Conservation (phyloP, 257 asterid genomes). For the Orobanche coerulescens region DNA sequence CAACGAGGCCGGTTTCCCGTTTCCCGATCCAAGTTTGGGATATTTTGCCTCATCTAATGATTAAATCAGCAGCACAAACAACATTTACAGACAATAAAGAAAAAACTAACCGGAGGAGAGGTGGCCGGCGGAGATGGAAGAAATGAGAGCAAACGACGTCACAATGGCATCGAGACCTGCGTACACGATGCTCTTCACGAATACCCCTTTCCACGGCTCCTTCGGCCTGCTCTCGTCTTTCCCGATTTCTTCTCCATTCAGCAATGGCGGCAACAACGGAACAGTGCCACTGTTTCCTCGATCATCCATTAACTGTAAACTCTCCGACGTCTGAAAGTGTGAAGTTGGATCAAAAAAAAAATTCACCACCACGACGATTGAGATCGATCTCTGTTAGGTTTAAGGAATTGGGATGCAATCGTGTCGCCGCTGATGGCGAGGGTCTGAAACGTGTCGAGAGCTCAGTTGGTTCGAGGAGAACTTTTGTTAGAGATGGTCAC, state of each 20-base stretch:
- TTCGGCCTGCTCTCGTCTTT: conserved; percentile 45
- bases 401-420: conserved; percentile 6
- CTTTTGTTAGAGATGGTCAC: conserved; percentile 26
- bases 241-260: conserved; percentile 7
- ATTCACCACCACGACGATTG: too few species aligned
- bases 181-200: conserved; percentile 59
- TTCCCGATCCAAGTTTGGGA: too few species aligned
- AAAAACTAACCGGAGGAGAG: conserved; percentile 66
- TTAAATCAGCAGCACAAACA: too few species aligned
- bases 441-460: conserved; percentile 23
- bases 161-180: conserved; percentile 66
- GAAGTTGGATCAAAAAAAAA: too few species aligned
- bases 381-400: too few species aligned
- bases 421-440: conserved; percentile 35
- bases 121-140: conserved; percentile 75
- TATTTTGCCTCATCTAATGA: too few species aligned
- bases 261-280: conserved; percentile 23
- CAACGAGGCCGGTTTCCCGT: too few species aligned
- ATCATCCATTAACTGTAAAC: conserved; percentile 16
- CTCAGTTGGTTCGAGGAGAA: conserved; percentile 16
- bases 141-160: conserved; percentile 63
- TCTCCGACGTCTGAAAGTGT: too few species aligned
- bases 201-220: conserved; percentile 65
- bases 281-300: background rate
- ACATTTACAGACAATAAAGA: too few species aligned